Evolutionary conservation across 2,329 filamentous ascomycete genomes (phyloP).

Genomic region (Elsinoe perseae): DNA sequence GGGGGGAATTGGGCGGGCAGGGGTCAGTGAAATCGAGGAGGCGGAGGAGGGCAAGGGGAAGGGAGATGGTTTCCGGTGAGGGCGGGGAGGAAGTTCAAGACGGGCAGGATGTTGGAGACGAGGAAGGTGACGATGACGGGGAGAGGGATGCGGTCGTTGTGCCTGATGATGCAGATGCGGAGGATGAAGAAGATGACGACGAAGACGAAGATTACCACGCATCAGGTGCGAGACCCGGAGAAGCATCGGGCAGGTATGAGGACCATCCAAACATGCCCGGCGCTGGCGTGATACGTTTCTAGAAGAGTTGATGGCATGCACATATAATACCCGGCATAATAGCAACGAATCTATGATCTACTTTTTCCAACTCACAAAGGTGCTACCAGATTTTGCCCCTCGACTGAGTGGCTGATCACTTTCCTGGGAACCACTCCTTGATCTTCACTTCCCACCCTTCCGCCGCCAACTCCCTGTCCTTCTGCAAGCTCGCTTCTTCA

Average conservation of each 20-base stretch:
- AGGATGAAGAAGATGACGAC: conserved; percentile 12
- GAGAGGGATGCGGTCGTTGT: conserved; percentile 5
- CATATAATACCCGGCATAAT: background rate
- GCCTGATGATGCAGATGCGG: conserved; percentile 2
- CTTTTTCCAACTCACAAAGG: background rate
- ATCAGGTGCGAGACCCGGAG: background rate
- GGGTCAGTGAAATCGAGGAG: background rate
- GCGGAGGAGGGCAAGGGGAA: background rate
- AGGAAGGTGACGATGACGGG: conserved; percentile 4
- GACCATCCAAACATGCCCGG: background rate
- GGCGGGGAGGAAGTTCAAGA: conserved; percentile 5
- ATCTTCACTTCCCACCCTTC: conserved; percentile 37
- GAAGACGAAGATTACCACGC: conserved; percentile 14
- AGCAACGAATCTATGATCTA: background rate
- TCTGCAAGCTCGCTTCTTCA: conserved; percentile 55
- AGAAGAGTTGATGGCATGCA: background rate
- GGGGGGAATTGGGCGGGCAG: background rate
- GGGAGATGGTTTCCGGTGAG: conserved; percentile 1
- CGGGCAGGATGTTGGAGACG: background rate
- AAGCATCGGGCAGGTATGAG: background rate
- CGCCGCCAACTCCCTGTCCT: conserved; percentile 51
- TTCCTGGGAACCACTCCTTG: conserved; percentile 25
- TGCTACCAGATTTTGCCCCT: no score
- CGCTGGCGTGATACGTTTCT: background rate
- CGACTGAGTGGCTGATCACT: conserved; percentile 16